Base-by-base conservation (phyloP, 371 early-diverging fungal genomes). In the Lichtheimia corymbifera region DNA sequence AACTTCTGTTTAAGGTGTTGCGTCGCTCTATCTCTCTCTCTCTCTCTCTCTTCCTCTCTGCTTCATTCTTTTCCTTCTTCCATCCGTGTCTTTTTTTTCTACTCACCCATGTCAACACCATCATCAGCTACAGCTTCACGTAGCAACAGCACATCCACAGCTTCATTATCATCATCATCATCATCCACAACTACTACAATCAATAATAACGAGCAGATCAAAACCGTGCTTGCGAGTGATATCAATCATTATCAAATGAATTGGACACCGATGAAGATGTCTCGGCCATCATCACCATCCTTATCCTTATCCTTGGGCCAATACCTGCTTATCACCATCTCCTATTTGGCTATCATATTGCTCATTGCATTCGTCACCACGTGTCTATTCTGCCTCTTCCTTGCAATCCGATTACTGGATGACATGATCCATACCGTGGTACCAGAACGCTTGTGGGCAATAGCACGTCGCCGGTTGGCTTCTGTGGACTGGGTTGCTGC, bases 401-500 rank as follows among this genome's bases (percentile, higher is more conserved):
- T 76, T 13, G 27, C 62, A 4, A 28, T 76, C 18, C 68, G 65
- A 14, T 5, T 76, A 17, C 30, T 76, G 12, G 76, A 76, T 50
- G 76, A 76, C 50, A 50, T 66, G 18, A 35, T 76, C 6, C 64
- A 55, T 7, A 20, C 62, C 4, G 40, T 69, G 5, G 63, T 68
- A 15, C 76, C 76, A 11, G 55, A 55, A 0, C 62, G 76, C 6
- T 27, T 75, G 12, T 65, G 69, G 61, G 18, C 53, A 1, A 44
- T 64, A 12, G 53, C 62, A 9, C 60, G 64, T n/a, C 44, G 49
- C 15, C 61, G 62, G 52, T 40, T 65, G 4, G 35, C 44, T 14
- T 40, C 43, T 5, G 51, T 72, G n/a, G 69, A 76, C 47, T 76
- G 73, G 73, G 56, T 72, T 6, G 53, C 43, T 0, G 20, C 66